Evolutionary conservation across 306 rosid genomes (phyloP).

Genomic region (Dalbergia cochinchinensis): DNA sequence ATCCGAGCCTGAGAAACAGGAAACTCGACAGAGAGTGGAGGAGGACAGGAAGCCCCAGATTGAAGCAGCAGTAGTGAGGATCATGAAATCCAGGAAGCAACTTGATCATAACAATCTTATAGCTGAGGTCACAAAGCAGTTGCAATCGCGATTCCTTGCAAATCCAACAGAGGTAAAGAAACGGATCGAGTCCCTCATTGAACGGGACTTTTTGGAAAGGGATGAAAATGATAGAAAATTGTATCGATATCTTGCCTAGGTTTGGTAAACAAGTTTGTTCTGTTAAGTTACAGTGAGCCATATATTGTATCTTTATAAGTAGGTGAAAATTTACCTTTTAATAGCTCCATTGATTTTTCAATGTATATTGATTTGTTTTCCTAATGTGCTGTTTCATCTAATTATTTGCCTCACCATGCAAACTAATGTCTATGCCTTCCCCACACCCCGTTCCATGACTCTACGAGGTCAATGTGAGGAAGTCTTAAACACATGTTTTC

Average conservation of each 20-base stretch:
- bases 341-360: constrained; percentile 49
- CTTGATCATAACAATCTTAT: constrained; percentile 89
- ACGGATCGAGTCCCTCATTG: constrained; percentile 86
- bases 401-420: not conserved
- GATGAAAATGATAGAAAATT: constrained; percentile 77
- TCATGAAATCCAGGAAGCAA: constrained; percentile 87
- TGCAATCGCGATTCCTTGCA: constrained; percentile 82
- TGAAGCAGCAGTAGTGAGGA: constrained; percentile 90
- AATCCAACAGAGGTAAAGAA: constrained; percentile 92
- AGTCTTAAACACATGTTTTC: not conserved
- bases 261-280: constrained; percentile 32
- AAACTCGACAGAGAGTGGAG: constrained; percentile 97
- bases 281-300: constrained; percentile 26
- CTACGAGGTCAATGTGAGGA: not conserved
- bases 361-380: constrained; percentile 50
- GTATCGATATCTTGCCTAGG: constrained; percentile 92
- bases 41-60: constrained; percentile 99
- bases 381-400: constrained; percentile 25
- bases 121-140: constrained; percentile 91
- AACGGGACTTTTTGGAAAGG: constrained; percentile 94
- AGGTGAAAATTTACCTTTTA: constrained; percentile 37
- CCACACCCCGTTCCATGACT: not conserved
- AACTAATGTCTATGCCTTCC: not conserved
- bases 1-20: constrained; percentile 90
- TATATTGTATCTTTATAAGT: constrained; percentile 45